A percentile compares a stretch with the other conserved stretches of the same genome.
Conservation (phyloP, 2,329 filamentous ascomycete species). For the Alternaria sp. region DNA sequence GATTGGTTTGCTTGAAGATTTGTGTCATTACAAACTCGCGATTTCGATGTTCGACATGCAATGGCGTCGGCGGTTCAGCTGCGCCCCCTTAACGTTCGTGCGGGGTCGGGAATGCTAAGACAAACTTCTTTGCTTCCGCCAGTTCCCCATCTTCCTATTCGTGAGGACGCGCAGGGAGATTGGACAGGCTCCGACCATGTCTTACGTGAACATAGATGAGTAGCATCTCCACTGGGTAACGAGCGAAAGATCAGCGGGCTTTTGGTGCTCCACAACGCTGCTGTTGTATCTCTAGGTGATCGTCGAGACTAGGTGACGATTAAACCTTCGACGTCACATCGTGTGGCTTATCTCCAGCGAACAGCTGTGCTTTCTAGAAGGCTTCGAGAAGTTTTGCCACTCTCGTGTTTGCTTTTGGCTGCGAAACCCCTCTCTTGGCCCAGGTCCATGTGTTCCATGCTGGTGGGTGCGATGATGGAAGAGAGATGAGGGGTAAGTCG, state of each 20-base stretch:
- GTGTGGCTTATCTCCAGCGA: neutral
- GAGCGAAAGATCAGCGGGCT: neutral
- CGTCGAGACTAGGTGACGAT: neutral
- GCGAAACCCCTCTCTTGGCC: neutral
- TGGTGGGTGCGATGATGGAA: neutral
- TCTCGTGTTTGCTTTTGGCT: neutral
- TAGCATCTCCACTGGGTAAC: neutral
- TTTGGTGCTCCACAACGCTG: neutral
- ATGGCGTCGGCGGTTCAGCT: neutral
- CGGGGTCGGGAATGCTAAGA: neutral
- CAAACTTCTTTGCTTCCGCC: neutral
- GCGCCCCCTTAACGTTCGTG: neutral
- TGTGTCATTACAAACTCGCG: neutral
- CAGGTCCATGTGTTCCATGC: neutral
- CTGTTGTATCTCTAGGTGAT: neutral
- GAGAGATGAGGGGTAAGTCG: neutral
- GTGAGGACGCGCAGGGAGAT: neutral
- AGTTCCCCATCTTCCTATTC: neutral
- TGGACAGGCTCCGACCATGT: neutral
- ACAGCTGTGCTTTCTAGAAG: neutral
- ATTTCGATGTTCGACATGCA: neutral
- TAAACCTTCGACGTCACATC: neutral
- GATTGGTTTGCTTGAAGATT: neutral
- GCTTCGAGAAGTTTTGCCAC: slow-evolving; percentile 10
- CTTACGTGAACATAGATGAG: neutral